Evolutionary conservation across 805 yeast species (phyloP).

Genomic region (Kazachstania africana): DNA sequence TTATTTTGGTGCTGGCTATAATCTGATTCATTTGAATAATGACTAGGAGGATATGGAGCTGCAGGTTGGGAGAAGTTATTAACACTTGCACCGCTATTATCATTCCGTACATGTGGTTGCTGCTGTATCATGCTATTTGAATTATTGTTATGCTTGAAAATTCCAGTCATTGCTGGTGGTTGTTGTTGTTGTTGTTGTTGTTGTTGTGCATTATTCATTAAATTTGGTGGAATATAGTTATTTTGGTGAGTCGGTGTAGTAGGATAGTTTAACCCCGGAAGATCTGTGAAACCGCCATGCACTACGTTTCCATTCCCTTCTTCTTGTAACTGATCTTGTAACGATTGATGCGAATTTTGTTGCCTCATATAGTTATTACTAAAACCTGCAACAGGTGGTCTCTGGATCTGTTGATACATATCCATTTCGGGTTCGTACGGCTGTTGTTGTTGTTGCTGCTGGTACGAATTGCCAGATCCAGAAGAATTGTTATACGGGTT

Average conservation of each 20-base stretch:
- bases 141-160: conserved; percentile 21
- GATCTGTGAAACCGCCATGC: conserved; percentile 20
- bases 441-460: conserved; percentile 5
- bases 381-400: conserved; percentile 28
- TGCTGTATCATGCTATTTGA: conserved; percentile 14
- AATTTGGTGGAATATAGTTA: conserved; percentile 8
- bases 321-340: conserved; percentile 20
- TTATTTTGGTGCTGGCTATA: conserved; percentile 13
- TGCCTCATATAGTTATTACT: conserved; percentile 27
- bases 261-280: conserved; percentile 21
- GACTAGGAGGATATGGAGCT: conserved; percentile 19
- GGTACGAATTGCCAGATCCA: not conserved
- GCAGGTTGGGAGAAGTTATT: conserved; percentile 4
- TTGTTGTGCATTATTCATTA: conserved; percentile 12
- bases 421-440: conserved; percentile 5
- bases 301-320: not conserved
- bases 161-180: conserved; percentile 17
- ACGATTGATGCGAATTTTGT: conserved; percentile 30
- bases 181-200: no score
- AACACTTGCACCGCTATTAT: conserved; percentile 1
- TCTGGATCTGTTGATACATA: conserved; percentile 13
- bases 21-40: conserved; percentile 19
- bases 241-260: conserved; percentile 21
- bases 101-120: conserved; percentile 10
- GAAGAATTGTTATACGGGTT: no score